Evolutionary conservation across 352 stramenopile species (phyloP), one percentile per base, ranked within the genome.

Genomic region (Saprolegnia diclina): DNA sequence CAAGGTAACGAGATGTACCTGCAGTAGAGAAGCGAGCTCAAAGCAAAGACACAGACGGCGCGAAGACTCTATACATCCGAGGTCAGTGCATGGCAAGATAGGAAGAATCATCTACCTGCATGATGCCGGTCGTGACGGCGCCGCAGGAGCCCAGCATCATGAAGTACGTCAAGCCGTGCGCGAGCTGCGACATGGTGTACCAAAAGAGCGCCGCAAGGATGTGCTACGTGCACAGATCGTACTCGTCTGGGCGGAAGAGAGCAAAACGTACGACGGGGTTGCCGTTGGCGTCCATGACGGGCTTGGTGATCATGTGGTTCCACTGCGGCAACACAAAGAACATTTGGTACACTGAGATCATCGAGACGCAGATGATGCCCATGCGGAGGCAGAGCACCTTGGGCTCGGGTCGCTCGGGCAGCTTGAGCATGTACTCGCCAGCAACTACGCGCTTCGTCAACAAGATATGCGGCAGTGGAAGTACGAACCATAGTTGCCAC

Each of bases 21-120:
- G 77, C 87, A 94, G 72, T 90, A 94, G 44, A 94, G 72, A 65
- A 92, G 57, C 54, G 87, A 94, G 67, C 84, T 92, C 73, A 94
- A 81, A 24, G 73, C 71, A 65, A 94, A 94, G 22, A 94, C 87
- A 64, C 87, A 92, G 57, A 94, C 87, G 14, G 87, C 87, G 45
- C 87, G 87, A 62, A 94, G 77, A 50, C 84, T 92, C 77, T 57
- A 16, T 16, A 14, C 7, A 45, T n/a, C n/a, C n/a, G n/a, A n/a
- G n/a, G n/a, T n/a, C n/a, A n/a, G n/a, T n/a, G n/a, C n/a, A n/a
- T n/a, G n/a, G n/a, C n/a, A n/a, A n/a, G n/a, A n/a, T n/a, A n/a
- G n/a, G n/a, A n/a, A n/a, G n/a, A n/a, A n/a, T n/a, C n/a, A n/a
- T n/a, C n/a, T n/a, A 57, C 52, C 52, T 94, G 87, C 83, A 94